Percentiles rank a stretch among this genome's conserved stretches.
These are phyloP conservation scores for Hanseniaspora jakobsenii DNA, from an alignment of 805 yeast species.

Conservation along the genomic window DNA sequence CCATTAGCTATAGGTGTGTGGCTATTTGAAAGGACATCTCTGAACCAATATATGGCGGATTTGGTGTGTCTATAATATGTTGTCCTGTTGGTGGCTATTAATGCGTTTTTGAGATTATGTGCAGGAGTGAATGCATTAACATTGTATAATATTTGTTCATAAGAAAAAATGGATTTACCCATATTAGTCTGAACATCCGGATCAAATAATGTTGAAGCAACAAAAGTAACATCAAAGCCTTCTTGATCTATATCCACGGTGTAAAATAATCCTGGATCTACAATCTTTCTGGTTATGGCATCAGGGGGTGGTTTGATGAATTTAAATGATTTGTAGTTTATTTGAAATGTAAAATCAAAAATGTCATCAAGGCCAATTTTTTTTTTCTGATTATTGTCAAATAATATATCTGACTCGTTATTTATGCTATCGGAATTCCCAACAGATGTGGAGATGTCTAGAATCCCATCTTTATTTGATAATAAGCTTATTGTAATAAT, in stretches of 20 bases:
- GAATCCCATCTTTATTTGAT: too few relatives aligned
- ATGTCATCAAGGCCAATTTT: constrained; percentile 21
- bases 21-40: constrained; percentile 34
- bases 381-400: not conserved
- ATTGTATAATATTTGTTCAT: constrained; percentile 30
- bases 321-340: constrained; percentile 20
- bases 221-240: constrained; percentile 15
- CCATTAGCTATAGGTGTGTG: constrained; percentile 27
- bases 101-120: constrained; percentile 35
- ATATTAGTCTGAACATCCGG: constrained; percentile 17
- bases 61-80: constrained; percentile 62
- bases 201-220: constrained; percentile 28
- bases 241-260: constrained; percentile 17
- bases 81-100: constrained; percentile 41
- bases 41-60: constrained; percentile 48
- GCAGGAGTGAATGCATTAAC: constrained; percentile 37
- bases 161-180: constrained; percentile 30
- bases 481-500: too few relatives aligned
- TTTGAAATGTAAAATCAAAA: constrained; percentile 23
- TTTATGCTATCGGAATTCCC: too few relatives aligned
- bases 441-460: too few relatives aligned
- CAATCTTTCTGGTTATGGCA: constrained; percentile 19
- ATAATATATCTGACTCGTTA: too few relatives aligned
- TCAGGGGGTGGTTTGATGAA: constrained; percentile 23
- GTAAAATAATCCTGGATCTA: constrained; percentile 37